Evolutionary conservation across 2,329 filamentous ascomycete genomes (phyloP).

Genomic region (Microsporum ferrugineum): DNA sequence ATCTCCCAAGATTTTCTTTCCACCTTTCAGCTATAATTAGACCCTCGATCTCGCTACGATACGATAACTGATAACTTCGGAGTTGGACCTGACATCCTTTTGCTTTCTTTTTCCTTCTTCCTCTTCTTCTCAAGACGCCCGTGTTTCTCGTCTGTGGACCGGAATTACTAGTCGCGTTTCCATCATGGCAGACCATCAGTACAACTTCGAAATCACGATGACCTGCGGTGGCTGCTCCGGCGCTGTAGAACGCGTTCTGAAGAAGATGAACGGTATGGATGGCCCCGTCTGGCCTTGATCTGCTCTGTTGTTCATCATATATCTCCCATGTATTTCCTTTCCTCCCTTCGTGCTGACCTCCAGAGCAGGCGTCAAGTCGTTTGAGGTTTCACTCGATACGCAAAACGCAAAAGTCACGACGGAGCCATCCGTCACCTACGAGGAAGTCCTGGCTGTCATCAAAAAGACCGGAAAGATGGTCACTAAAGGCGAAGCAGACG

Average conservation of each 20-base stretch:
- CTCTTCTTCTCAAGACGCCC: neutral
- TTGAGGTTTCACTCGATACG: slow-evolving; percentile 74
- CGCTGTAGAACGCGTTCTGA: slow-evolving; percentile 81
- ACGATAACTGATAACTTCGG: neutral
- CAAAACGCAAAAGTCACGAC: slow-evolving; percentile 72
- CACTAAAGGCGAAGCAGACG: slow-evolving; percentile 48
- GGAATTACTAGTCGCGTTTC: neutral
- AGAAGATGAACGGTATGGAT: slow-evolving; percentile 68
- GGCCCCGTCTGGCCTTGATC: neutral
- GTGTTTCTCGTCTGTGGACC: neutral
- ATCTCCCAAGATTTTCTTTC: too few relatives aligned
- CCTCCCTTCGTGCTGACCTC: neutral
- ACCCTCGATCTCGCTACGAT: neutral
- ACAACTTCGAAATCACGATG: slow-evolving; percentile 94
- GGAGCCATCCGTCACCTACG: slow-evolving; percentile 58
- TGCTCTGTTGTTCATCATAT: neutral
- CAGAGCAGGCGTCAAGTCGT: slow-evolving; percentile 64
- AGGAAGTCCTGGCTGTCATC: slow-evolving; percentile 74
- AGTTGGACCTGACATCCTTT: neutral
- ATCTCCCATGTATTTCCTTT: neutral
- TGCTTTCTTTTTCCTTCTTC: neutral
- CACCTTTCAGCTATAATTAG: neutral
- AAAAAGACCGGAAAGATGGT: slow-evolving; percentile 93
- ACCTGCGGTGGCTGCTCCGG: slow-evolving; percentile 92
- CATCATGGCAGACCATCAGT: slow-evolving; percentile 69